Evolutionary conservation across 345 rosid genomes (phyloP).

Genomic region (Eucalyptus microcorys): DNA sequence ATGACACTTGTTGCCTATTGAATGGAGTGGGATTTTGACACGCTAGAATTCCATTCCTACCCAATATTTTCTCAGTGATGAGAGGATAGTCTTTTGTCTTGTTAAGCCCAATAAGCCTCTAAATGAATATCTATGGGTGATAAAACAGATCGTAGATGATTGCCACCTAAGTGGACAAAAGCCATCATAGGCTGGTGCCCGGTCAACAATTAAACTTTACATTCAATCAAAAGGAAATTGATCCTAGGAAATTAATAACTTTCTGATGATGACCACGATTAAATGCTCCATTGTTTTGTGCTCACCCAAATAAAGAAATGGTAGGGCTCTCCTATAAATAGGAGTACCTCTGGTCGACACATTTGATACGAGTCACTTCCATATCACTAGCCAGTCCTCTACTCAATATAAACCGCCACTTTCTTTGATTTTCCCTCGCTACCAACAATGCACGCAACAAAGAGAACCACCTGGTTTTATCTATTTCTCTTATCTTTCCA

Average conservation of each 20-base stretch:
- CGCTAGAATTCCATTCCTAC: too few relatives aligned
- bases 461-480: neutral
- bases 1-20: too few relatives aligned
- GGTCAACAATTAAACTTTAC: neutral
- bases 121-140: neutral
- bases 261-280: neutral
- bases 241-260: neutral
- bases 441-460: neutral
- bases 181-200: neutral
- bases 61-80: neutral
- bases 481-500: neutral
- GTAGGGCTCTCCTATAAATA: neutral
- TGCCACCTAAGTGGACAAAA: neutral
- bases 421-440: neutral
- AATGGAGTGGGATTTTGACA: too few relatives aligned
- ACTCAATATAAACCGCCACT: neutral
- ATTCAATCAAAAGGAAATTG: neutral
- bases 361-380: neutral
- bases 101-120: neutral
- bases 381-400: neutral
- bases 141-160: neutral
- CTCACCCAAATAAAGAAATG: neutral
- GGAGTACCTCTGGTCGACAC: neutral
- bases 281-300: neutral
- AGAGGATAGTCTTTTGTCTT: neutral